Evolutionary conservation across 306 rosid genomes (phyloP), one percentile per base, ranked within the genome.

Genomic region (Vigna hirtella): DNA sequence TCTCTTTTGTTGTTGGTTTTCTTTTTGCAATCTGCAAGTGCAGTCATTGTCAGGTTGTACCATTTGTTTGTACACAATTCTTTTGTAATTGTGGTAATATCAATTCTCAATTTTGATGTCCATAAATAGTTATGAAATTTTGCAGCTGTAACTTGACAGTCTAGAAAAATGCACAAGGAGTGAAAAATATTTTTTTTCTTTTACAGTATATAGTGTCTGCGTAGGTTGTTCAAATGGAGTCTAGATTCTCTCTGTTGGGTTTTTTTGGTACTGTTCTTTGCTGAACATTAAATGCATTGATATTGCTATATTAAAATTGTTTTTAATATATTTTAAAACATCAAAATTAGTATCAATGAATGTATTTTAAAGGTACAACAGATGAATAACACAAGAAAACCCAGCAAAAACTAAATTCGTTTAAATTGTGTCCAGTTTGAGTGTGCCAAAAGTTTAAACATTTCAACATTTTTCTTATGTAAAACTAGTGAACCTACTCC

Each of bases 21-120:
- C 32, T 47, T 73, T 77, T 14, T 66, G 85, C 79, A 80, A 65
- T 80, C 73, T 48, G 81, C 77, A 66, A 42, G 66, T 79, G 82
- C 73, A 79, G 85, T 85, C 86, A 77, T 75, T 82, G 73, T 73
- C 72, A 78, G 82, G 89, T 82, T 84, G 90, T 87, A 75, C 48
- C 73, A 75, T 84, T 90, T 85, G 77, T 83, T 80, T 91, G 90
- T 86, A 84, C 83, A 79, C 86, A 80, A 80, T 78, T 88, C 75
- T 63, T 80, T 78, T 84, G 87, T 83, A 85, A 79, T 58, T 83
- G 78, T 79, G 84, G 82, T 85, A 83, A 79, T 59, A 59, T 75
- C 83, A 51, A 63, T 79, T 82, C 69, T 83, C 84, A 82, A 74
- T 78, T 82, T 87, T 74, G 53, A 70, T 77, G 85, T 75, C 64